Evolutionary conservation across 164 flowering plant genomes (phyloP).

Genomic region (Dillenia suffruticosa): DNA sequence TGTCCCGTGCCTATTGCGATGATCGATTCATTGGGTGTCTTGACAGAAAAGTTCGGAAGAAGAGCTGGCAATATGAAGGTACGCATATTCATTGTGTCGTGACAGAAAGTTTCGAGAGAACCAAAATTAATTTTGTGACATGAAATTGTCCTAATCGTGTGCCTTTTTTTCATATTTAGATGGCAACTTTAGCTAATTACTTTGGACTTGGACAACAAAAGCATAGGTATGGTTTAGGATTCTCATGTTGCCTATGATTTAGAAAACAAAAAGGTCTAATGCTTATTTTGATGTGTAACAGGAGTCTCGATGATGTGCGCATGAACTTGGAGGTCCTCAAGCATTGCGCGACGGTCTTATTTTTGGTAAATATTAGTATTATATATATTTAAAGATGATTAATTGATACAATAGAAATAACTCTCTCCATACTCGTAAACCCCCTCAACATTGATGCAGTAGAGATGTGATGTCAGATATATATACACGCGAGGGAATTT

Average conservation of each 20-base stretch:
- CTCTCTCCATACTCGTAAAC: background rate
- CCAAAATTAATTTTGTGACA: no score
- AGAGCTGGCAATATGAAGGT: conserved; percentile 97
- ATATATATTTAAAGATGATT: no score
- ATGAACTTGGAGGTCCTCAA: conserved; percentile 90
- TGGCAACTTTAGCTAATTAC: conserved; percentile 82
- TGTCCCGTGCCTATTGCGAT: conserved; percentile 63
- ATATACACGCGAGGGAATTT: no score
- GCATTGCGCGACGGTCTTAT: conserved; percentile 84
- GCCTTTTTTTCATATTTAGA: conserved; percentile 27
- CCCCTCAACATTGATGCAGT: background rate
- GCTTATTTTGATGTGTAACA: conserved; percentile 14
- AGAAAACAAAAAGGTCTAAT: background rate
- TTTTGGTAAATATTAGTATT: conserved; percentile 41
- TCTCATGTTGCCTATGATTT: background rate
- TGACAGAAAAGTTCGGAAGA: conserved; percentile 65
- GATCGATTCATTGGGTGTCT: conserved; percentile 71
- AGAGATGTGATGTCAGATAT: background rate
- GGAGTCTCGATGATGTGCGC: conserved; percentile 90
- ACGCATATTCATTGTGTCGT: background rate
- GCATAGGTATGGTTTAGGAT: conserved; percentile 50
- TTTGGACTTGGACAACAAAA: conserved; percentile 85
- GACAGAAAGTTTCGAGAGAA: background rate
- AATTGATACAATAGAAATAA: background rate
- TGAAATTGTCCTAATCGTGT: background rate